Percentiles rank a stretch among this genome's conserved stretches.
These are phyloP conservation scores for Aspergillus fumigatus DNA, from an alignment of 2,329 filamentous ascomycete genomes.

Conservation along the genomic window DNA sequence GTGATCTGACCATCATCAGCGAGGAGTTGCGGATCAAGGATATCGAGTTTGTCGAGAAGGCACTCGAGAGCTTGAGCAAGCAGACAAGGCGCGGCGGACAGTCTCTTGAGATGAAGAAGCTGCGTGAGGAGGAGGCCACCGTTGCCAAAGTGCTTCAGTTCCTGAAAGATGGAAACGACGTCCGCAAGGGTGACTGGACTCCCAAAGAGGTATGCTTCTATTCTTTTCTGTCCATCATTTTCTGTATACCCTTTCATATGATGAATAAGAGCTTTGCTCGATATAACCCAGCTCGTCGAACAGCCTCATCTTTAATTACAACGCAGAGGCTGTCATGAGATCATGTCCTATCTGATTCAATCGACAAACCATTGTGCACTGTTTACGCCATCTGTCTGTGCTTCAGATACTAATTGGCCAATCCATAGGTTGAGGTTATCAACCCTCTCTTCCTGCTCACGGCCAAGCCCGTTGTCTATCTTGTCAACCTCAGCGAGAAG, in stretches of 20 bases:
- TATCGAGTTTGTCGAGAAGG: conserved; percentile 97
- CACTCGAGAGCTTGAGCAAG: conserved; percentile 85
- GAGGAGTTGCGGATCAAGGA: conserved; percentile 97
- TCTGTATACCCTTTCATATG: conserved; percentile 52
- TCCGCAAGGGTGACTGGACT: conserved; percentile 82
- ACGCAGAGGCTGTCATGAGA: conserved; percentile 84
- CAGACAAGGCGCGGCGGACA: conserved; percentile 92
- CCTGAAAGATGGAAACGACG: conserved; percentile 85
- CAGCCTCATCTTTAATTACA: conserved; percentile 61
- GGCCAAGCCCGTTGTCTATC: conserved; percentile 93
- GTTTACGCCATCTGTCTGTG: conserved; percentile 10
- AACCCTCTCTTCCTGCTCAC: conserved; percentile 93
- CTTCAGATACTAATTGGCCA: conserved; percentile 15
- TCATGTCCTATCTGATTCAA: conserved; percentile 68
- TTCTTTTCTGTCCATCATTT: conserved; percentile 14
- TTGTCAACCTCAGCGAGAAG: conserved; percentile 94
- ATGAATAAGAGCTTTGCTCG: conserved; percentile 99
- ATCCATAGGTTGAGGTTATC: conserved; percentile 81
- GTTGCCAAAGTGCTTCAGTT: conserved; percentile 84
- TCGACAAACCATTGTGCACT: conserved; percentile 11
- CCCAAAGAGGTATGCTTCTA: conserved; percentile 78
- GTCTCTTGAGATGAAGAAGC: conserved; percentile 95
- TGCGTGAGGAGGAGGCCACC: conserved; percentile 87
- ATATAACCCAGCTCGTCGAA: conserved; percentile 99
- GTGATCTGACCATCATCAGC: conserved; percentile 93